A percentile compares a stretch with the other conserved stretches of the same genome.
Evolutionary conservation across 352 stramenopile species (phyloP).

Genomic region (Phytophthora pini): DNA sequence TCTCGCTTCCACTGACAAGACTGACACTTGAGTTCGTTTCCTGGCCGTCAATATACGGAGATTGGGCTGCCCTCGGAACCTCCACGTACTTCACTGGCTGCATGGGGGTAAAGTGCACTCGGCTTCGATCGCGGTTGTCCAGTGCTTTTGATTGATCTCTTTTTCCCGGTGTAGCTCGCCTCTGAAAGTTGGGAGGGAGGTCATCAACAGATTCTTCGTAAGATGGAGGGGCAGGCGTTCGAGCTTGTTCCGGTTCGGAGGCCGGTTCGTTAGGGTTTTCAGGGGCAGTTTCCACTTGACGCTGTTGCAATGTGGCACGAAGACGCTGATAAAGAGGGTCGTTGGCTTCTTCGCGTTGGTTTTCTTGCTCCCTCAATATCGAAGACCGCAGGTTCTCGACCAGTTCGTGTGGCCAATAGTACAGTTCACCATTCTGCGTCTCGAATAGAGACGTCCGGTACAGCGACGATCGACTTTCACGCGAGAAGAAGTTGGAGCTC

Average conservation of each 20-base stretch:
- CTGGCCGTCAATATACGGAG: conserved; percentile 10
- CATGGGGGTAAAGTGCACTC: conserved; percentile 21
- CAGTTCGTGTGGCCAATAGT: conserved; percentile 51
- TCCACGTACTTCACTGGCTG: conserved; percentile 27
- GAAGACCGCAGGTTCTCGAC: conserved; percentile 41
- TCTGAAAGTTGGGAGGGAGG: conserved; percentile 20
- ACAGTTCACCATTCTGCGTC: conserved; percentile 41
- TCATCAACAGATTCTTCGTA: conserved; percentile 15
- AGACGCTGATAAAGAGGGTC: conserved; percentile 37
- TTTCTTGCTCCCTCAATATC: conserved; percentile 34
- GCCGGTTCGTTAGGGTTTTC: background rate
- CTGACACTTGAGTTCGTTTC: conserved; percentile 31
- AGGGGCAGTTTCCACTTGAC: background rate
- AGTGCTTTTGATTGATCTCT: conserved; percentile 8
- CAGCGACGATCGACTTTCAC: conserved; percentile 19
- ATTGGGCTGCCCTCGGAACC: conserved; percentile 28
- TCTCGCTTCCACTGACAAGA: conserved; percentile 28
- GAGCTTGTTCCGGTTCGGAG: conserved; percentile 4
- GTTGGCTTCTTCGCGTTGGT: conserved; percentile 30
- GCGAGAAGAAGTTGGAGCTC: conserved; percentile 31
- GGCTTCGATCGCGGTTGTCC: conserved; percentile 13
- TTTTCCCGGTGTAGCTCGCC: conserved; percentile 6
- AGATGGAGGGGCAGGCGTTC: conserved; percentile 1
- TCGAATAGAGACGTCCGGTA: conserved; percentile 28
- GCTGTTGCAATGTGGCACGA: conserved; percentile 25